phyloP scores from a whole-genome alignment of 2,329 filamentous ascomycete genomes.

The Colletotrichum kahawae region DNA sequence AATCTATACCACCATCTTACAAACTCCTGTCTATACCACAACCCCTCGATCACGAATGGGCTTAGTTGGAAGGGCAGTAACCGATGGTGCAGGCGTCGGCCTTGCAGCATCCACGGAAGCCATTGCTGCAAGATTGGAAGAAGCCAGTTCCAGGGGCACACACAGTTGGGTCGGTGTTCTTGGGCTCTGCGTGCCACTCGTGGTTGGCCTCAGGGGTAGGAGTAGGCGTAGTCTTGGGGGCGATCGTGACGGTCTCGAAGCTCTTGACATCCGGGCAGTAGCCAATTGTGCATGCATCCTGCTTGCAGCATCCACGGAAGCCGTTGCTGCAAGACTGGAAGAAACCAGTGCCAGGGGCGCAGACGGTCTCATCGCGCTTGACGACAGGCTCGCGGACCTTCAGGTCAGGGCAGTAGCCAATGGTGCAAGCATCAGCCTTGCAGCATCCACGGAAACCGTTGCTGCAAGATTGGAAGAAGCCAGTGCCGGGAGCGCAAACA shows the following conservation, averaged over 20 bases:
- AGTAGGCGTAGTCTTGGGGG: not conserved
- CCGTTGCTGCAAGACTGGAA: constrained; percentile 15
- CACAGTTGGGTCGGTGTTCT: constrained; percentile 1
- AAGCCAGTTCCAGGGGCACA: constrained; percentile 10
- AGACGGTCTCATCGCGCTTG: not conserved
- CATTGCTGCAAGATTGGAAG: constrained; percentile 19
- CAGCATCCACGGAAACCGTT: constrained; percentile 12
- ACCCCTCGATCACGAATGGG: not conserved
- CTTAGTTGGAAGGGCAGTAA: constrained; percentile 15
- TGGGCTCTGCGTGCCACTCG: not conserved
- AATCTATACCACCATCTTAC: not conserved
- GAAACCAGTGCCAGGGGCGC: constrained; percentile 8
- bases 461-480: constrained; percentile 8
- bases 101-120: constrained; percentile 18
- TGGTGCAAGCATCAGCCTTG: constrained; percentile 5
- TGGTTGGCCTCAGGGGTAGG: not conserved
- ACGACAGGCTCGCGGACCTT: not conserved
- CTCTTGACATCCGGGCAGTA: constrained; percentile 14
- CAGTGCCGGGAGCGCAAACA: not conserved
- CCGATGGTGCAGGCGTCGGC: constrained; percentile 10
- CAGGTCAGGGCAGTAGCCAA: constrained; percentile 2
- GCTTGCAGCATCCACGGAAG: constrained; percentile 11
- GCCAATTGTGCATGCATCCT: constrained; percentile 8
- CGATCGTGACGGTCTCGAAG: constrained; percentile 3
- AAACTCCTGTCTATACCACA: not conserved